These are phyloP conservation scores for Microsporum ferrugineum DNA, from an alignment of 2,329 filamentous ascomycete species.

Conservation along the genomic window DNA sequence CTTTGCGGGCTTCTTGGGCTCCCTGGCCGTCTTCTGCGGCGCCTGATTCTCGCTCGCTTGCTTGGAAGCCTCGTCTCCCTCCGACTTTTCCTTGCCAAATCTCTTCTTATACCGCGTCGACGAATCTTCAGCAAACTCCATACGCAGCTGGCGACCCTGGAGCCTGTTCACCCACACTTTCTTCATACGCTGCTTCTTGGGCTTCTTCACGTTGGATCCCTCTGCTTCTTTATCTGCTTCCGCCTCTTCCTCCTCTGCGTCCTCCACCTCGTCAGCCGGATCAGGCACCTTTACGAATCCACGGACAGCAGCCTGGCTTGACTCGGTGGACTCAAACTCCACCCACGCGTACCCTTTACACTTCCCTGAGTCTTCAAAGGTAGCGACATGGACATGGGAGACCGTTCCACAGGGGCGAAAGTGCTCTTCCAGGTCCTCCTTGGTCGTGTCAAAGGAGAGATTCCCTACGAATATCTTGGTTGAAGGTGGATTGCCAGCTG, in stretches of 20 bases:
- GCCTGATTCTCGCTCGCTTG: constrained; percentile 14
- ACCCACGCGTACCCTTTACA: constrained; percentile 98
- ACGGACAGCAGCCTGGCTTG: constrained; percentile 64
- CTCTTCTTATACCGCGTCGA: constrained; percentile 86
- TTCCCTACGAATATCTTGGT: constrained; percentile 86
- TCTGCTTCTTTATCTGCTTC: constrained; percentile 44
- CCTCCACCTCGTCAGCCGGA: constrained; percentile 33
- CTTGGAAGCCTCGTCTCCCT: constrained; percentile 8
- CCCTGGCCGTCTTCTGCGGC: constrained; percentile 19
- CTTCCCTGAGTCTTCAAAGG: constrained; percentile 92
- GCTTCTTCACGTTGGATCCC: constrained; percentile 42
- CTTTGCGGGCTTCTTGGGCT: constrained; percentile 35
- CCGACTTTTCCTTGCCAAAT: constrained; percentile 57
- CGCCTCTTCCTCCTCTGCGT: constrained; percentile 45
- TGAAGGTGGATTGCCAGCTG: constrained; percentile 46
- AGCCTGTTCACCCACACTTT: constrained; percentile 79
- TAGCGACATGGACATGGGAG: constrained; percentile 74
- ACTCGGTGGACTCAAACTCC: constrained; percentile 68
- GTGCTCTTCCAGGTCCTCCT: constrained; percentile 68
- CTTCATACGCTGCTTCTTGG: constrained; percentile 46
- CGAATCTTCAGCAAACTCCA: constrained; percentile 89
- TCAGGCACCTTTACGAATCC: constrained; percentile 60
- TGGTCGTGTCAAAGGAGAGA: constrained; percentile 67
- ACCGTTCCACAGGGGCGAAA: constrained; percentile 78
- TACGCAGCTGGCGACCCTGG: constrained; percentile 65